These are phyloP conservation scores for Calcarisporium arbuscula DNA, from an alignment of 2,329 filamentous ascomycete genomes.

Conservation along the genomic window DNA sequence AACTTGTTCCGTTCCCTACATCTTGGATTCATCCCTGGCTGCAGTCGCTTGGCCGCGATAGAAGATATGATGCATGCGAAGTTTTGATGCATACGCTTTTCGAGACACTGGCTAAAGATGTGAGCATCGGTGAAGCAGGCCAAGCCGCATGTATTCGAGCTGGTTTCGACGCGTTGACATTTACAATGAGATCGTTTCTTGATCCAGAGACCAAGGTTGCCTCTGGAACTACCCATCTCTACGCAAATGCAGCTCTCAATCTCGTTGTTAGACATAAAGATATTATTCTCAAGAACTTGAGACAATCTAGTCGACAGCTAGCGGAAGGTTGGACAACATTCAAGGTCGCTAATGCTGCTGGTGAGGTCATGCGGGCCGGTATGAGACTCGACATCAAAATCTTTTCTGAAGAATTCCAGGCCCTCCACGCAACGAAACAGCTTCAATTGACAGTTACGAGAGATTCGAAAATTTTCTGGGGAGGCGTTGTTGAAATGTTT, in stretches of 20 bases:
- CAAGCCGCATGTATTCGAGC: slow-evolving; percentile 57
- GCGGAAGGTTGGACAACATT: slow-evolving; percentile 32
- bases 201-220: slow-evolving; percentile 37
- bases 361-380: slow-evolving; percentile 46
- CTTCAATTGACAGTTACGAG: slow-evolving; percentile 63
- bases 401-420: slow-evolving; percentile 39
- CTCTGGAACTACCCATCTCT: slow-evolving; percentile 50
- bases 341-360: slow-evolving; percentile 37
- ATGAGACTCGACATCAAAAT: slow-evolving; percentile 39
- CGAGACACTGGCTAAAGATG: slow-evolving; percentile 51
- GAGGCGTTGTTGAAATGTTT: slow-evolving; percentile 59
- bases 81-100: slow-evolving; percentile 73
- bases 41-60: slow-evolving; percentile 66
- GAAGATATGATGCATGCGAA: slow-evolving; percentile 73
- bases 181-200: slow-evolving; percentile 51
- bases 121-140: slow-evolving; percentile 48
- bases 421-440: slow-evolving; percentile 53
- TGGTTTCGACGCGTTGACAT: slow-evolving; percentile 54
- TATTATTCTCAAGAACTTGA: slow-evolving; percentile 43
- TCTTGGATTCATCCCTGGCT: slow-evolving; percentile 77
- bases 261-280: slow-evolving; percentile 56
- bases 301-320: slow-evolving; percentile 16
- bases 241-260: slow-evolving; percentile 59
- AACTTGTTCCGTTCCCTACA: slow-evolving; percentile 57
- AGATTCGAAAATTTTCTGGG: slow-evolving; percentile 48